phyloP scores from a whole-genome alignment of 2,329 filamentous ascomycete species.

The Neofusicoccum parvum region DNA sequence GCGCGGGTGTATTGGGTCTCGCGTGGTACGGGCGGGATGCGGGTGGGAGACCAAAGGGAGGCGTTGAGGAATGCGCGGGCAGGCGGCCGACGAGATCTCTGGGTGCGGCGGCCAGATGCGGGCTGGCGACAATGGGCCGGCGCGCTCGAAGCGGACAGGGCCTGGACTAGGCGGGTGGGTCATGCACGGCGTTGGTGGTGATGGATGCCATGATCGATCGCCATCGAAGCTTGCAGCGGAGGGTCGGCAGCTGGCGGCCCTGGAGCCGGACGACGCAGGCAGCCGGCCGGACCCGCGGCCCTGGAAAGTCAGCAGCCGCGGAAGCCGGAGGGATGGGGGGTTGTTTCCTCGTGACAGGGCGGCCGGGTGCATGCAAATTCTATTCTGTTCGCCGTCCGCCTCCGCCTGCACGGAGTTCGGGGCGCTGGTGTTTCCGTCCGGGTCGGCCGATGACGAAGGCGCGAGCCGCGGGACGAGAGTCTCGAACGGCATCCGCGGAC shows the following conservation, averaged over 20 bases:
- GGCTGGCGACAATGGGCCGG: not conserved
- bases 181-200: not conserved
- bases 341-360: not conserved
- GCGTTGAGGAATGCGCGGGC: not conserved
- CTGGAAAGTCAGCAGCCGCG: not conserved
- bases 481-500: not conserved
- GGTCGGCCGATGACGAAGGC: not conserved
- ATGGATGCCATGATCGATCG: not conserved
- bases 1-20: too few relatives aligned
- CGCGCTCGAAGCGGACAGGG: not conserved
- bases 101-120: not conserved
- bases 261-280: not conserved
- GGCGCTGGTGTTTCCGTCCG: not conserved
- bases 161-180: not conserved
- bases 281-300: not conserved
- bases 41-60: too few relatives aligned
- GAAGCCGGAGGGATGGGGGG: not conserved
- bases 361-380: not conserved
- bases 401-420: not conserved
- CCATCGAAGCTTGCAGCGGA: not conserved
- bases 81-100: too few relatives aligned
- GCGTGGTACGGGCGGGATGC: too few relatives aligned
- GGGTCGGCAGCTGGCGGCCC: too few relatives aligned
- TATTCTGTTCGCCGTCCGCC: not conserved
- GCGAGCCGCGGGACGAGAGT: not conserved